Base-by-base conservation (phyloP, 768 basidiomycete genomes). In the Roridomyces roridus region DNA sequence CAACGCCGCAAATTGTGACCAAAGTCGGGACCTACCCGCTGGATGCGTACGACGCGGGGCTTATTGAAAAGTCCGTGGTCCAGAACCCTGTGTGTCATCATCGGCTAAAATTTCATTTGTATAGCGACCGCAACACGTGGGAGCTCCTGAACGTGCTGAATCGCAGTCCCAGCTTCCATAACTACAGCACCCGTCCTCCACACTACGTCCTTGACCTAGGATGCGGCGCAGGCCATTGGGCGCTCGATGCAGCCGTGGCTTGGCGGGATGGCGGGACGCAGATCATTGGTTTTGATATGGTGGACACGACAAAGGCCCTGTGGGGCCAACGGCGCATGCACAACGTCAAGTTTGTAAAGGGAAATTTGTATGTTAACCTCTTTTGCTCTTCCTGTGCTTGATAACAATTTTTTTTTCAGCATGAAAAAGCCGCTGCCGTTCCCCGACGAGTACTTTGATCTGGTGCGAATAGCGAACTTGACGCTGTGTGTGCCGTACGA, bases 151-250 rank as follows among this genome's bases (percentile, higher is more conserved):
- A 66, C 29, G 75, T 73, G 34, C 70, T 85, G 15, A 76, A 69
- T 26, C 69, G 68, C 2, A 51, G 57, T 6, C 68, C 68, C n/a
- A 66, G 61, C 24, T 69, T 69, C 48, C 59, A 64, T 37, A 51
- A 62, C 48, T 68, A 67, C 42, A 66, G 62, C 6, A 59, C 23
- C 36, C 70, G 60, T 12, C 68, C 72, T 0, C 78, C 83, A 5
- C 66, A 58, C 0, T 59, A 69, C 20, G 80, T 85, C 26, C 74
- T 86, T 6, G 85, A 86, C 61, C 65, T 86, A 3, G 85, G 85
- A 1, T 85, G 83, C 57, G 84, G 85, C 2, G 55, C 78, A 31
- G 83, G 84, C 4, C 57, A 70, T 25, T 86, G 85, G 85, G 76
- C 80, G 14, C 61, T 75, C 0, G 72, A 81, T 18, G 81, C 85